These are phyloP conservation scores for Lagenidium giganteum DNA, from an alignment of 352 stramenopile species.

Conservation along the genomic window DNA sequence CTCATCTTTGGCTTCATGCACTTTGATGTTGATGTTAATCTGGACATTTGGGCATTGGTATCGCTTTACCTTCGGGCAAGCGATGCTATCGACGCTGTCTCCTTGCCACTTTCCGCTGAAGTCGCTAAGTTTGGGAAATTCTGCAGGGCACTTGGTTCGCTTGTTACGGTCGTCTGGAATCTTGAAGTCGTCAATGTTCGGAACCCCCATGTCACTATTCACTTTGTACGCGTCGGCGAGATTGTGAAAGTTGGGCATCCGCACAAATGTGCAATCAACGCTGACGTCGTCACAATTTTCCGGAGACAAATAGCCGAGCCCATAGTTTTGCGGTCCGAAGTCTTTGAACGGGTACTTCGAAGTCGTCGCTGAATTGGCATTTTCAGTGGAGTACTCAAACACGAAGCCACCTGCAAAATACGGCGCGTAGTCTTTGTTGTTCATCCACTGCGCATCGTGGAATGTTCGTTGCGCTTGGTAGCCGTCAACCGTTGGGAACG, in stretches of 20 bases:
- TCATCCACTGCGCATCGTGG: conserved; percentile 60
- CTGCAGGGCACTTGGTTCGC: conserved; percentile 12
- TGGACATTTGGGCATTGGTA: conserved; percentile 34
- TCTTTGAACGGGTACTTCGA: conserved; percentile 59
- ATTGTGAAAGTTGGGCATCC: conserved; percentile 60
- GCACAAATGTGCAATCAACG: conserved; percentile 41
- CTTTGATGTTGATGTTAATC: neutral
- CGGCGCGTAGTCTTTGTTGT: conserved; percentile 36
- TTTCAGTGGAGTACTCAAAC: conserved; percentile 82
- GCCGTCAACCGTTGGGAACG: conserved; percentile 47
- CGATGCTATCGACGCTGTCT: conserved; percentile 1
- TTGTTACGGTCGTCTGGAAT: conserved; percentile 5
- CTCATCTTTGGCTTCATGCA: neutral
- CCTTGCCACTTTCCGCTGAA: conserved; percentile 28
- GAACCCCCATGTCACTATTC: conserved; percentile 21
- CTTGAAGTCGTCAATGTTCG: conserved; percentile 22
- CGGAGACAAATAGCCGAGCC: conserved; percentile 65
- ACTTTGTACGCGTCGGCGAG: conserved; percentile 36
- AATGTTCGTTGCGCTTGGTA: conserved; percentile 76
- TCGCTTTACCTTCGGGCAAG: conserved; percentile 18
- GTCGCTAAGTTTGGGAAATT: conserved; percentile 18
- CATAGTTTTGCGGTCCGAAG: conserved; percentile 69
- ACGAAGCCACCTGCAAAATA: conserved; percentile 60
- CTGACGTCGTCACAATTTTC: conserved; percentile 51
- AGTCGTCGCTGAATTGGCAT: conserved; percentile 53